Evolutionary conservation across 2,329 filamentous ascomycete genomes (phyloP), one percentile per base, ranked within the genome.

Genomic region (Chaetothyriales sp.): DNA sequence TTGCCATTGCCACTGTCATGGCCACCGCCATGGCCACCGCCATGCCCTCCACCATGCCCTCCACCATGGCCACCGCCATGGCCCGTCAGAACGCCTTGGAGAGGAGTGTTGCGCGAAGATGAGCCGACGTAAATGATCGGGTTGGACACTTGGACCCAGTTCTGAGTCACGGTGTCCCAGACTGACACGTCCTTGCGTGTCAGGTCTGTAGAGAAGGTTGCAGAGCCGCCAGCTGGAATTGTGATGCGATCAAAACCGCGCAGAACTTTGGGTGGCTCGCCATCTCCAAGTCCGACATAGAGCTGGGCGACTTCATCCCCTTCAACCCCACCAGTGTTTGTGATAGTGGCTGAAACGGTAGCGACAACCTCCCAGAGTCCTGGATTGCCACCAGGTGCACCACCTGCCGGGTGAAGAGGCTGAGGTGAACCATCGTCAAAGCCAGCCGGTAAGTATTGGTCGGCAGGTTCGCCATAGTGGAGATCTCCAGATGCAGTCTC

Each of bases 151-250:
- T 81, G 71, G 45, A 87, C 77, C 89, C 90, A 96, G 71, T 95
- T 82, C 73, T 95, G 89, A n/a, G 69, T 65, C 1, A 63, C 73
- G 0, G 77, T 71, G 59, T 95, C 86, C 89, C 90, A 95, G 70
- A 88, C 92, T 64, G 83, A 87, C 51, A 95, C 59, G 62, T 95
- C 90, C 51, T 87, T 80, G 42, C 89, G 77, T 5, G 81, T 88
- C 50, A 95, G 67, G 15, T 80, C 75, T 0, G 78, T 80, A 0
- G 66, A 73, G 71, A 92, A 93, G 1, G 73, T 77, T 2, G 70
- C 73, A 48, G 75, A 79, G 65, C 79, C 65, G n/a, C 86, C 86
- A 0, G 86, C 76, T 3, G 76, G 72, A 55, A 95, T 80, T 47
- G 73, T 74, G 52, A 95, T 66, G 46, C 86, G 79, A 52, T 93